Base-by-base conservation (phyloP, 1,284 basidiomycete genomes). In the Papiliotrema terrestris region DNA sequence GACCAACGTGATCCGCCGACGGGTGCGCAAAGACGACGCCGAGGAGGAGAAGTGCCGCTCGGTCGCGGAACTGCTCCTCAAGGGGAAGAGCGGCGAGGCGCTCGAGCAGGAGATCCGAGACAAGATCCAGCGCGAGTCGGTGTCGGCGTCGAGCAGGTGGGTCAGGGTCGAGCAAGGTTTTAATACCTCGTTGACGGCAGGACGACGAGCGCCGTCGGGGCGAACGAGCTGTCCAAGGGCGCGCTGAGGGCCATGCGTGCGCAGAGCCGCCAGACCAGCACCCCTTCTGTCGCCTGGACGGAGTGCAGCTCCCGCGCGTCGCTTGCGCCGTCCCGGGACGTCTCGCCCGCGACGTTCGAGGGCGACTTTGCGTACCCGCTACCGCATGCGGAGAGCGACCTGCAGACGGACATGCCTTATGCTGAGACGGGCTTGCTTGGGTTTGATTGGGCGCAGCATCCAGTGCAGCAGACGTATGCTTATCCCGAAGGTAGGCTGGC, bases 51-150 rank as follows among this genome's bases (percentile, higher is more conserved):
- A 79, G 29, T 83, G 81, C 63, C 74, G 78, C 57, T 74, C 78
- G 47, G 78, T 91, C 50, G 88, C 88, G n/a, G 82, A 86, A 72
- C 78, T 90, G 0, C 79, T 90, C 37, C 83, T 86, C 48, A 81
- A 83, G 61, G 88, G 88, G 19, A 86, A 85, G 74, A 87, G 84
- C 63, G 88, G 86, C 2, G 76, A 78, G 25, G 85, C 83, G 59
- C 81, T 91, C 51, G 83, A 87, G 62, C 80, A 74, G 15, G 87
- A 85, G 17, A 84, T 90, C 64, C 81, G 83, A 65, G 86, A 66
- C 15, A 65, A 63, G 53, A 61, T 55, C 23, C 32, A 42, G 15
- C 35, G 20, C 2, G 38, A 23, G 17, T 4, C 43, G 39, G 15
- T 36, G 23, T 37, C 86, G 48, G 67, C 79, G 17, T 19, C 49